Evolutionary conservation across 2,329 filamentous ascomycete genomes (phyloP).

Genomic region (Stagonosporopsis rhizophila): DNA sequence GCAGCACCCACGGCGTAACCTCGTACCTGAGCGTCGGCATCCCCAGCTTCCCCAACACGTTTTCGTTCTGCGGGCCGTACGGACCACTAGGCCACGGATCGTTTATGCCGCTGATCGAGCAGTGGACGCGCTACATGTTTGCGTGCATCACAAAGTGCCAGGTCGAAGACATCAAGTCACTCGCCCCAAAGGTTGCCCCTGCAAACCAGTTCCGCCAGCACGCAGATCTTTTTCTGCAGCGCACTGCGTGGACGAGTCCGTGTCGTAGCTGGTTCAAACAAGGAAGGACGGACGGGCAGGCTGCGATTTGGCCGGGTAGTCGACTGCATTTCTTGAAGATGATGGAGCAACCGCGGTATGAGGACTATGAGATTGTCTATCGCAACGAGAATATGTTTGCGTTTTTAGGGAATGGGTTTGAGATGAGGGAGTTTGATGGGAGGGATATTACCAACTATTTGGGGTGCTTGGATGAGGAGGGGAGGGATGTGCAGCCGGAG

Average conservation of each 20-base stretch:
- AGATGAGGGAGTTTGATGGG: slow-evolving; percentile 56
- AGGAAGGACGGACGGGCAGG: slow-evolving; percentile 30
- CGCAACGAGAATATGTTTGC: slow-evolving; percentile 28
- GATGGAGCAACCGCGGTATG: slow-evolving; percentile 27
- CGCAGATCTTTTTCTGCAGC: slow-evolving; percentile 32
- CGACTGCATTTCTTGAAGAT: slow-evolving; percentile 35
- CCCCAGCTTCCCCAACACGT: slow-evolving; percentile 55
- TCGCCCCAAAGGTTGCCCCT: slow-evolving; percentile 24
- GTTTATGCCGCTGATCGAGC: slow-evolving; percentile 36
- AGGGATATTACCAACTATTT: slow-evolving; percentile 57
- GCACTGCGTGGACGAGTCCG: slow-evolving; percentile 34
- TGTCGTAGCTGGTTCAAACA: slow-evolving; percentile 38
- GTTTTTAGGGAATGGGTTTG: slow-evolving; percentile 47
- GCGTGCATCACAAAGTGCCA: slow-evolving; percentile 32
- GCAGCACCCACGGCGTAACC: slow-evolving; percentile 41
- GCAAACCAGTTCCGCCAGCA: slow-evolving; percentile 29
- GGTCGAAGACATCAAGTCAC: slow-evolving; percentile 32
- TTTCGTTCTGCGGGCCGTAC: slow-evolving; percentile 51
- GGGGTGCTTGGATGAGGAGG: slow-evolving; percentile 48
- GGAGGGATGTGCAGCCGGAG: slow-evolving; percentile 50
- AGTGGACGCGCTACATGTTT: slow-evolving; percentile 36
- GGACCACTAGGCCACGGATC: slow-evolving; percentile 32
- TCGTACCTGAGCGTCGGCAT: slow-evolving; percentile 53
- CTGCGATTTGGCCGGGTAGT: slow-evolving; percentile 32
- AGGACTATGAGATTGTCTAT: slow-evolving; percentile 36